A percentile compares a stretch with the other conserved stretches of the same genome.
These are phyloP conservation scores for Yarrowia sp. DNA, from an alignment of 805 yeast species.

Conservation along the genomic window DNA sequence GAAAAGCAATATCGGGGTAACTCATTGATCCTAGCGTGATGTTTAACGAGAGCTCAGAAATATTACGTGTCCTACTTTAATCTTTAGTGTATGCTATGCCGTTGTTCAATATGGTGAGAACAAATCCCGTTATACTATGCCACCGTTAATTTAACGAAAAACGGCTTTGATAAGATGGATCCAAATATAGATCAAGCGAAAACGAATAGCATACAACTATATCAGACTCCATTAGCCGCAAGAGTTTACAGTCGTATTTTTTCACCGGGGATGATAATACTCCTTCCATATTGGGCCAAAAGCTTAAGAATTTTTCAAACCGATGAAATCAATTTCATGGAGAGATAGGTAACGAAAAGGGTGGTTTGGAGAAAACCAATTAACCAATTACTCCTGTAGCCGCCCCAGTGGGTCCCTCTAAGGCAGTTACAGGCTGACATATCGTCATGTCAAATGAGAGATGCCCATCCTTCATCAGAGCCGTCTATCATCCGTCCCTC, in stretches of 20 bases:
- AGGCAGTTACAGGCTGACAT: no score
- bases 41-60: not conserved
- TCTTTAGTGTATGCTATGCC: not conserved
- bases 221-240: not conserved
- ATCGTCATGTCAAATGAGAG: no score
- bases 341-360: not conserved
- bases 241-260: not conserved
- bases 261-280: not conserved
- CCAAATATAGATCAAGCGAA: no score
- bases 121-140: not conserved
- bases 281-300: not conserved
- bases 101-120: not conserved
- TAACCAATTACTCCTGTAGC: no score
- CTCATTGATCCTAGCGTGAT: not conserved
- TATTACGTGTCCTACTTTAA: not conserved
- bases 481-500: no score
- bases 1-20: slow-evolving; percentile 3
- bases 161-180: no score
- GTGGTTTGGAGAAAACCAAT: not conserved
- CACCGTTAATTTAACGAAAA: no score
- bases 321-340: not conserved
- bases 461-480: no score
- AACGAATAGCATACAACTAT: no score
- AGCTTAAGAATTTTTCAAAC: not conserved
- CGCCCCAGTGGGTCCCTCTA: no score